Percentiles rank a stretch among this genome's conserved stretches.
These are phyloP conservation scores for Calonectria pseudoreteaudii DNA, from an alignment of 2,329 filamentous ascomycete genomes.

Conservation along the genomic window DNA sequence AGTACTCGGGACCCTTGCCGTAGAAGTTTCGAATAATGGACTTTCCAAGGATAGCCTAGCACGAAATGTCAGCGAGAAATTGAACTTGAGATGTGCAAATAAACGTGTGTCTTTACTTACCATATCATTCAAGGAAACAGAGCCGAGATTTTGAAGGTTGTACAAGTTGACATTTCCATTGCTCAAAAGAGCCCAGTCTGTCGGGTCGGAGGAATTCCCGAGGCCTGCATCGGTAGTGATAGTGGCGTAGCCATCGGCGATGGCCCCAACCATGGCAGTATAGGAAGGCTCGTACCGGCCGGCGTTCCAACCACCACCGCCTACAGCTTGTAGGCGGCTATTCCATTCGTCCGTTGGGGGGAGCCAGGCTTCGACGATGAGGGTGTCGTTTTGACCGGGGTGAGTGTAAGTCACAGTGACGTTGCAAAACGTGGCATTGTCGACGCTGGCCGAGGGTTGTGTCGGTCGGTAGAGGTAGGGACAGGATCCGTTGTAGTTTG, in stretches of 20 bases:
- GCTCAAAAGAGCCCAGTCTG: neutral
- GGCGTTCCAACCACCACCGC: constrained; percentile 1
- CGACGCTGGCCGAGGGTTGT: neutral
- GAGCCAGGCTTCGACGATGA: neutral
- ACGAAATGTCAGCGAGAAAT: neutral
- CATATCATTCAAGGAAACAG: neutral
- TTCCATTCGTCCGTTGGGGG: neutral
- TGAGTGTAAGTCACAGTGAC: neutral
- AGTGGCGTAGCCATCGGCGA: neutral
- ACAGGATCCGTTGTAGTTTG: neutral
- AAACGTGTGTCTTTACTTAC: neutral
- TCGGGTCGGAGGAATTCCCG: neutral
- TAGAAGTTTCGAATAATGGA: neutral
- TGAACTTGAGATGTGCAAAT: neutral
- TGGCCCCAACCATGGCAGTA: constrained; percentile 2
- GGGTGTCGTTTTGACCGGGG: neutral
- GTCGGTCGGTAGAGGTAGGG: neutral
- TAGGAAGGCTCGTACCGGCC: neutral
- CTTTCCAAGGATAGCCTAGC: neutral
- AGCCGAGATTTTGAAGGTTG: neutral
- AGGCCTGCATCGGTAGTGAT: neutral
- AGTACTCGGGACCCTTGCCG: neutral
- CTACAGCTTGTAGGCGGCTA: neutral
- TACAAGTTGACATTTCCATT: neutral
- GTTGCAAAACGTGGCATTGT: constrained; percentile 2